Percentiles rank a stretch among this genome's conserved stretches.
phyloP scores from a whole-genome alignment of 2,329 filamentous ascomycete species.

The Alternaria infectoria region DNA sequence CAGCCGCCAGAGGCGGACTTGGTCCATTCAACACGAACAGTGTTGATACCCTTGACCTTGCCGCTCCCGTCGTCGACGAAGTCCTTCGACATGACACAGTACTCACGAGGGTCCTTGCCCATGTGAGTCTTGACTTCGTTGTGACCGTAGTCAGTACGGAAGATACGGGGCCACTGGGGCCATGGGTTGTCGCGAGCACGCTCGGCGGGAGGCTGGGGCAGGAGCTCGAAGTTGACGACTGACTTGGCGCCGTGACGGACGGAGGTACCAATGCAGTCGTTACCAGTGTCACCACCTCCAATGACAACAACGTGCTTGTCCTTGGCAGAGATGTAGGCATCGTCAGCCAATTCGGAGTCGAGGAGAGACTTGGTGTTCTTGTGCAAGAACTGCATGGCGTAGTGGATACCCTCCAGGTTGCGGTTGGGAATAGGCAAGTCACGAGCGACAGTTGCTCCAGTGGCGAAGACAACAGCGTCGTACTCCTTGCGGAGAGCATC shows the following conservation, averaged over 20 bases:
- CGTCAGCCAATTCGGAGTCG: conserved; percentile 84
- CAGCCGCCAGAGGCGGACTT: conserved; percentile 87
- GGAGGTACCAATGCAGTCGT: conserved; percentile 96
- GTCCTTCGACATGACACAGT: conserved; percentile 97
- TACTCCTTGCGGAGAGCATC: conserved; percentile 74
- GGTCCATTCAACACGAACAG: conserved; percentile 93
- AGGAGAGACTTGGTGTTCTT: conserved; percentile 97
- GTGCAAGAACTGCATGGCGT: conserved; percentile 96
- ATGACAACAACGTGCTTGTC: conserved; percentile 96
- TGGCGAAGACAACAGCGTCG: conserved; percentile 88
- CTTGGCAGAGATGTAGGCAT: conserved; percentile 90
- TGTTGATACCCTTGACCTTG: conserved; percentile 94
- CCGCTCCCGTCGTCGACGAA: conserved; percentile 89
- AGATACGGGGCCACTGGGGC: conserved; percentile 98
- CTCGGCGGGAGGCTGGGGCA: conserved; percentile 89
- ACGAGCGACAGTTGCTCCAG: conserved; percentile 89
- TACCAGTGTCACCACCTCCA: conserved; percentile 96
- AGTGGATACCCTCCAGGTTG: conserved; percentile 88
- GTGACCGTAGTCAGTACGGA: conserved; percentile 98
- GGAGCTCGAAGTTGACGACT: conserved; percentile 93
- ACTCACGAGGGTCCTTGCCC: conserved; percentile 94
- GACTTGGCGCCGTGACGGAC: conserved; percentile 95
- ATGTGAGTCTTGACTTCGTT: conserved; percentile 94
- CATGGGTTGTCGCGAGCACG: conserved; percentile 94
- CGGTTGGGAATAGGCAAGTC: conserved; percentile 91